A percentile compares a stretch with the other conserved stretches of the same genome.
These are phyloP conservation scores for Pisolithus thermaeus DNA, from an alignment of 1,284 basidiomycete genomes.

Conservation along the genomic window DNA sequence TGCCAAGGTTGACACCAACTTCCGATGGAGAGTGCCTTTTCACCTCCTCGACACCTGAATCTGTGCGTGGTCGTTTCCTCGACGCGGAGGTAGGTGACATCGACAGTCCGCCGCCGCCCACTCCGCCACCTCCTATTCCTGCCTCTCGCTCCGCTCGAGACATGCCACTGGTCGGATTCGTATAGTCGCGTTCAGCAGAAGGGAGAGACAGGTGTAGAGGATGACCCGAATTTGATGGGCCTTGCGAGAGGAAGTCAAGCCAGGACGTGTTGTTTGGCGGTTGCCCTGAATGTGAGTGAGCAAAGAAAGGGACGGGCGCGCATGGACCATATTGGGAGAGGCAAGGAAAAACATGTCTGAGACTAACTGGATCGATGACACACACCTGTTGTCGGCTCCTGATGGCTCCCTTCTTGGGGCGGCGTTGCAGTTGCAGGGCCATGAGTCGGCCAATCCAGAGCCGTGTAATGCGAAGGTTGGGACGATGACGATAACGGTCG, in stretches of 20 bases:
- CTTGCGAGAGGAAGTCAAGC: slow-evolving; percentile 6
- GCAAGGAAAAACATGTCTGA: too few species aligned
- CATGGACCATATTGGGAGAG: too few species aligned
- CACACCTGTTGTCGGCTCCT: slow-evolving; percentile 21
- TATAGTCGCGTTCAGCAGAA: not conserved
- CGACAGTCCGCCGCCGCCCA: slow-evolving; percentile 6
- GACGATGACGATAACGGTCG: slow-evolving; percentile 3
- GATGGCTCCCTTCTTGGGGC: slow-evolving; percentile 10
- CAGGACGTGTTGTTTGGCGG: not conserved
- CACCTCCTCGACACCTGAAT: slow-evolving; percentile 15
- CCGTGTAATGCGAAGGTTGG: slow-evolving; percentile 18
- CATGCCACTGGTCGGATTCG: not conserved
- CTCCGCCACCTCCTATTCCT: slow-evolving; percentile 17
- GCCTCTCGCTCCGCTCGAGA: slow-evolving; percentile 21
- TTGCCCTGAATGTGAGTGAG: not conserved
- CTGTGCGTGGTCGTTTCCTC: slow-evolving; percentile 20
- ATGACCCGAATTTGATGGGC: slow-evolving; percentile 19
- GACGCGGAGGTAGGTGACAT: slow-evolving; percentile 11
- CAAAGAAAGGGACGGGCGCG: not conserved
- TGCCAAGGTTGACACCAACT: slow-evolving; percentile 10
- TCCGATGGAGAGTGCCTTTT: slow-evolving; percentile 17
- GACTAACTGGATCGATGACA: not conserved
- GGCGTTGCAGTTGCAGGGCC: slow-evolving; percentile 15
- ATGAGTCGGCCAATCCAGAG: slow-evolving; percentile 29
- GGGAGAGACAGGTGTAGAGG: slow-evolving; percentile 16